Conservation (phyloP, 352 stramenopile species). For the Blastocystis sp. region DNA sequence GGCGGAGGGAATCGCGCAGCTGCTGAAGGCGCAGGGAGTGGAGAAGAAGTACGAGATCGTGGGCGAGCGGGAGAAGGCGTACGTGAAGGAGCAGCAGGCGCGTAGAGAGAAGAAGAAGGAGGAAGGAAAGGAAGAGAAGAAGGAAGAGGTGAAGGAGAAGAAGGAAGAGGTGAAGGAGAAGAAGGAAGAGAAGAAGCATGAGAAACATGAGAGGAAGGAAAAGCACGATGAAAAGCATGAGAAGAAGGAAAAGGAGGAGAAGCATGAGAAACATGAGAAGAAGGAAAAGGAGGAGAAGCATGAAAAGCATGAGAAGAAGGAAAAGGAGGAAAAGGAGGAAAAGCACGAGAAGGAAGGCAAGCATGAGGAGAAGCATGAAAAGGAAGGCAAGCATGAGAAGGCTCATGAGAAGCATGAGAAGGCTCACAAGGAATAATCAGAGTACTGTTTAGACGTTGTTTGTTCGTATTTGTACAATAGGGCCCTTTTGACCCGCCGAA, state of each 20-base stretch:
- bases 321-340: conserved; percentile 24
- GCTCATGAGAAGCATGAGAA: conserved; percentile 1
- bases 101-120: conserved; percentile 21
- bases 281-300: neutral
- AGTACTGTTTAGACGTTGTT: too few relatives aligned
- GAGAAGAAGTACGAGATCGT: conserved; percentile 48
- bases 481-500: too few relatives aligned
- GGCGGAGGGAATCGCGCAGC: conserved; percentile 1
- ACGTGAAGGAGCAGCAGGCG: conserved; percentile 37
- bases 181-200: conserved; percentile 31
- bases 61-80: conserved; percentile 4
- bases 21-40: conserved; percentile 40
- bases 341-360: neutral
- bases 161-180: conserved; percentile 29
- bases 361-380: neutral
- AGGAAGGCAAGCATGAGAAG: conserved; percentile 15
- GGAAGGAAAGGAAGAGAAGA: neutral
- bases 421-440: neutral
- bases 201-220: conserved; percentile 10
- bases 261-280: too few relatives aligned
- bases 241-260: too few relatives aligned
- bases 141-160: conserved; percentile 26
- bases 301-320: conserved; percentile 15
- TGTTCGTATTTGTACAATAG: too few relatives aligned
- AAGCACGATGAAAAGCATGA: too few relatives aligned